These are phyloP conservation scores for Ocimum tenuiflorum DNA, from an alignment of 257 asterid genomes.

Conservation along the genomic window DNA sequence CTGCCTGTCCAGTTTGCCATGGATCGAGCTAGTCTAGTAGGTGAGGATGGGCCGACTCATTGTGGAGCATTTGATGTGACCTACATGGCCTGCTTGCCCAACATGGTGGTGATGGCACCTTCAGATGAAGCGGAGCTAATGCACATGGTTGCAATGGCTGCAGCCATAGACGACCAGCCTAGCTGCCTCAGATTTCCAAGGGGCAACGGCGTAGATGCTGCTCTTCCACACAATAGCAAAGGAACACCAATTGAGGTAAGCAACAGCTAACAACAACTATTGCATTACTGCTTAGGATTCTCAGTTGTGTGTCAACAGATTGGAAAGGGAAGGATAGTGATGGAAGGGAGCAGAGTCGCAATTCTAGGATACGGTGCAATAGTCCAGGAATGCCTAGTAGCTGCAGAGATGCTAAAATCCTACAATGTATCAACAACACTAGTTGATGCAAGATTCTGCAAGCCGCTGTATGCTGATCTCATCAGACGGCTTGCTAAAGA, in stretches of 20 bases:
- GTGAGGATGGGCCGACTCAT: constrained; percentile 12
- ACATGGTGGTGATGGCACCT: constrained; percentile 16
- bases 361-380: constrained; percentile 63
- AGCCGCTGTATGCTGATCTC: constrained; percentile 63
- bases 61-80: constrained; percentile 10
- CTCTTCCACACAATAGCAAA: background rate
- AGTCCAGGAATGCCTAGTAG: constrained; percentile 57
- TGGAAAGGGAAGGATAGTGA: constrained; percentile 61
- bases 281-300: background rate
- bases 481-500: constrained; percentile 20
- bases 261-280: background rate
- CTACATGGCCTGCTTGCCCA: constrained; percentile 14
- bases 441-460: constrained; percentile 81
- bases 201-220: background rate
- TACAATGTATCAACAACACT: constrained; percentile 41
- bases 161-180: constrained; percentile 11
- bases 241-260: constrained; percentile 8
- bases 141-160: constrained; percentile 10
- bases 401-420: constrained; percentile 45
- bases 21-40: constrained; percentile 11
- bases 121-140: constrained; percentile 11
- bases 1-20: constrained; percentile 4
- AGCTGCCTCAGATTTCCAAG: constrained; percentile 11
- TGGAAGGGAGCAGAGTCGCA: constrained; percentile 59
- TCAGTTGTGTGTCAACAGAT: background rate